These are phyloP conservation scores for Neurospora sp. DNA, from an alignment of 2,329 filamentous ascomycete genomes.

Conservation along the genomic window DNA sequence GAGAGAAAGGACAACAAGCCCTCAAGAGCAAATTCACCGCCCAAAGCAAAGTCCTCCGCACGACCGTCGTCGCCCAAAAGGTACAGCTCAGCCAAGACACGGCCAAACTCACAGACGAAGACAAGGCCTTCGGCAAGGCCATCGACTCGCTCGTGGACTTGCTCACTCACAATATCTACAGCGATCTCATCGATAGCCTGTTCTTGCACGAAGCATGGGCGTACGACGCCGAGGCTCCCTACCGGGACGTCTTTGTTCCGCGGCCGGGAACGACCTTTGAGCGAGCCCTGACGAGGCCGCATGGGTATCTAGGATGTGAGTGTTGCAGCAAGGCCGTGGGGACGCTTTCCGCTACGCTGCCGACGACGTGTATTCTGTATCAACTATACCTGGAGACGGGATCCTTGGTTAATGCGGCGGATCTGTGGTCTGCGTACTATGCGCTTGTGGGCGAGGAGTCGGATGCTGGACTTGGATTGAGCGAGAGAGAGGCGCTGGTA, in stretches of 20 bases:
- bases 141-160: slow-evolving; percentile 46
- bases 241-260: slow-evolving; percentile 66
- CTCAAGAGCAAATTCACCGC: slow-evolving; percentile 69
- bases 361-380: slow-evolving; percentile 65
- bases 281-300: slow-evolving; percentile 59
- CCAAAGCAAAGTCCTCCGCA: slow-evolving; percentile 59
- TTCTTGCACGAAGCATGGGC: slow-evolving; percentile 65
- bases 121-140: slow-evolving; percentile 59
- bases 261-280: slow-evolving; percentile 62
- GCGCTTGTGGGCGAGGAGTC: slow-evolving; percentile 45
- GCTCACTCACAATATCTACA: slow-evolving; percentile 29
- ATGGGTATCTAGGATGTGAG: slow-evolving; percentile 67
- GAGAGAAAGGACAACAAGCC: slow-evolving; percentile 31
- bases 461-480: slow-evolving; percentile 25
- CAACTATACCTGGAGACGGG: slow-evolving; percentile 72
- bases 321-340: slow-evolving; percentile 48
- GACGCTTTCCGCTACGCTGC: slow-evolving; percentile 50
- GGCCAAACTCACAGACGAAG: slow-evolving; percentile 58
- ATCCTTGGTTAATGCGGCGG: slow-evolving; percentile 65
- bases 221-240: slow-evolving; percentile 62
- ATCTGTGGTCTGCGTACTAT: slow-evolving; percentile 70
- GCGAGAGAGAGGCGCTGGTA: slow-evolving; percentile 53
- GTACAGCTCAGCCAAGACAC: slow-evolving; percentile 71
- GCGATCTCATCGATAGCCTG: slow-evolving; percentile 33
- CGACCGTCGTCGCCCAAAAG: slow-evolving; percentile 72